These are phyloP conservation scores for Protomyces inouyei DNA, from an alignment of 1,139 yeast species.

Conservation along the genomic window DNA sequence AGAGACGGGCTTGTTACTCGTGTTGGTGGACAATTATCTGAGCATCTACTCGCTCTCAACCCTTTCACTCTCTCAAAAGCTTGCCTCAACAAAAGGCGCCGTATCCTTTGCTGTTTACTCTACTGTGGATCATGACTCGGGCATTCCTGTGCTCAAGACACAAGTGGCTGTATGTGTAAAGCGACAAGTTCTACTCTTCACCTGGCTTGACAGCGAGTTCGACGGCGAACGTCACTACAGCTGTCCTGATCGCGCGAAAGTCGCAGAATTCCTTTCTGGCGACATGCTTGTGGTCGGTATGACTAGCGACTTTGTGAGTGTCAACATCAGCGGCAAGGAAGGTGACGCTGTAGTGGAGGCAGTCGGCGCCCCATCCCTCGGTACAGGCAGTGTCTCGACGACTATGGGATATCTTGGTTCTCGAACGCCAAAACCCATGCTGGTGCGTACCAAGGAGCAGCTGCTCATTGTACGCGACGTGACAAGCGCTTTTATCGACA, in stretches of 20 bases:
- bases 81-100: conserved; percentile 41
- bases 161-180: conserved; percentile 42
- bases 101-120: conserved; percentile 37
- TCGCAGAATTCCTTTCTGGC: conserved; percentile 40
- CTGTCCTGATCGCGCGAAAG: conserved; percentile 40
- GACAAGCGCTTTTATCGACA: conserved; percentile 33
- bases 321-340: conserved; percentile 33
- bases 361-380: conserved; percentile 27
- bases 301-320: conserved; percentile 36
- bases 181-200: conserved; percentile 40
- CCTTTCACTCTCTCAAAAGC: conserved; percentile 38
- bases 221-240: conserved; percentile 38
- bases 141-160: conserved; percentile 34
- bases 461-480: conserved; percentile 37
- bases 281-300: conserved; percentile 40
- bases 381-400: conserved; percentile 30
- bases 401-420: conserved; percentile 30
- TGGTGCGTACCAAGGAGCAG: conserved; percentile 30
- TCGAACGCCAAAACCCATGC: conserved; percentile 30
- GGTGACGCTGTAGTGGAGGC: conserved; percentile 28
- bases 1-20: conserved; percentile 40
- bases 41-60: conserved; percentile 40
- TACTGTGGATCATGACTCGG: conserved; percentile 27
- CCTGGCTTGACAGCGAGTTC: conserved; percentile 42
- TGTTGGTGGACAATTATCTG: conserved; percentile 39